These are phyloP conservation scores for Metarhizium rileyi DNA, from an alignment of 2,329 filamentous ascomycete species.

Conservation along the genomic window DNA sequence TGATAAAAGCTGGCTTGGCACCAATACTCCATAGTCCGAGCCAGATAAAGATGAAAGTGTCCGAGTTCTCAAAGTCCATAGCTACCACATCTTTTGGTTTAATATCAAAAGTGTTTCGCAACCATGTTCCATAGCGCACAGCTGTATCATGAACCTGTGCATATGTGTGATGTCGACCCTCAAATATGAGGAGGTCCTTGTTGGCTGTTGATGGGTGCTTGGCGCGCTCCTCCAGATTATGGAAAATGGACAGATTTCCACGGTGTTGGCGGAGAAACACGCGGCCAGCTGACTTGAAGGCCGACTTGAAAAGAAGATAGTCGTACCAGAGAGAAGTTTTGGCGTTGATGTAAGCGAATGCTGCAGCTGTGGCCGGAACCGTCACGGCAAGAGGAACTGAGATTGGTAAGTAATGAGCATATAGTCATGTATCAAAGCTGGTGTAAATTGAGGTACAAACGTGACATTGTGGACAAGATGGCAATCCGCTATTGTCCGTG, in stretches of 20 bases:
- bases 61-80: conserved; percentile 71
- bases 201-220: conserved; percentile 39
- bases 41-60: conserved; percentile 66
- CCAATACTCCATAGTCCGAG: conserved; percentile 76
- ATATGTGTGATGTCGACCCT: conserved; percentile 62
- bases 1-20: conserved; percentile 76
- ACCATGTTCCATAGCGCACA: conserved; percentile 66
- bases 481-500: background rate
- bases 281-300: conserved; percentile 35
- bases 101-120: conserved; percentile 54
- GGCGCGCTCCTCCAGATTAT: conserved; percentile 60
- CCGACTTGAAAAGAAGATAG: conserved; percentile 43
- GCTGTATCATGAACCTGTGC: conserved; percentile 62
- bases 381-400: conserved; percentile 44
- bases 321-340: conserved; percentile 60
- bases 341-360: conserved; percentile 71
- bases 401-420: background rate
- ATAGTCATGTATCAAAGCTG: background rate
- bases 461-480: background rate
- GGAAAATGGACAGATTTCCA: conserved; percentile 64
- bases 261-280: conserved; percentile 38
- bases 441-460: background rate
- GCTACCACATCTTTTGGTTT: conserved; percentile 68
- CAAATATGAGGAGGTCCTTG: conserved; percentile 54
- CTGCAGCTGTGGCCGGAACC: conserved; percentile 53